phyloP scores from a whole-genome alignment of 148 eudicot genomes.

The Talinum fruticosum region DNA sequence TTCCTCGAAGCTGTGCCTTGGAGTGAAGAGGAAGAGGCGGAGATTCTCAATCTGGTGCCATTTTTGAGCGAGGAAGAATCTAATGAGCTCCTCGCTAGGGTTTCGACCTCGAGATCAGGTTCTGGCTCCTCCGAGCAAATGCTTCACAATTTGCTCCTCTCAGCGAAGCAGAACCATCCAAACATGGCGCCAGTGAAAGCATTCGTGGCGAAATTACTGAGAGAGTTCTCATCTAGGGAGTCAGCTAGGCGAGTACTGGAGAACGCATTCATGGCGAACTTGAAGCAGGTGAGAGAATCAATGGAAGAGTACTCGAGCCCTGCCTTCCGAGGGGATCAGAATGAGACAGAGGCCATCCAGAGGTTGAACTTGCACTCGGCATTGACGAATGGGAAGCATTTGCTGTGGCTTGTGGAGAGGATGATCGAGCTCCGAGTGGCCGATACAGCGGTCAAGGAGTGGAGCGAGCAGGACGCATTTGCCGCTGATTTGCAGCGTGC shows the following conservation, averaged over 20 bases:
- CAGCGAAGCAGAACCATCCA: constrained; percentile 67
- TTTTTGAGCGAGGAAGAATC: constrained; percentile 56
- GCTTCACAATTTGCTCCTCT: constrained; percentile 56
- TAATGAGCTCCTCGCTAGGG: constrained; percentile 65
- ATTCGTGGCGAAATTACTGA: constrained; percentile 78
- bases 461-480: constrained; percentile 76
- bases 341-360: constrained; percentile 86
- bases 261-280: constrained; percentile 47
- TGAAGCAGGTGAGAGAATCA: constrained; percentile 65
- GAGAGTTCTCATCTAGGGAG: constrained; percentile 64
- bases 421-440: constrained; percentile 91
- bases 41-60: constrained; percentile 48
- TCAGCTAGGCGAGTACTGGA: constrained; percentile 63
- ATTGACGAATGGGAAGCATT: constrained; percentile 66
- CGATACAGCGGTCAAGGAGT: constrained; percentile 67
- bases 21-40: constrained; percentile 75
- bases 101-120: constrained; percentile 32
- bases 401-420: constrained; percentile 91
- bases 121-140: constrained; percentile 55
- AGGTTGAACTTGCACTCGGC: constrained; percentile 78
- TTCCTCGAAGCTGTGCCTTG: constrained; percentile 90
- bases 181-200: constrained; percentile 81
- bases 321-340: constrained; percentile 67
- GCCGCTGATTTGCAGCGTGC: constrained; percentile 83
- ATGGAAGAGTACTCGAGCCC: constrained; percentile 93